Conservation (phyloP, 768 basidiomycete species). For the Leccinum incarnatum region DNA sequence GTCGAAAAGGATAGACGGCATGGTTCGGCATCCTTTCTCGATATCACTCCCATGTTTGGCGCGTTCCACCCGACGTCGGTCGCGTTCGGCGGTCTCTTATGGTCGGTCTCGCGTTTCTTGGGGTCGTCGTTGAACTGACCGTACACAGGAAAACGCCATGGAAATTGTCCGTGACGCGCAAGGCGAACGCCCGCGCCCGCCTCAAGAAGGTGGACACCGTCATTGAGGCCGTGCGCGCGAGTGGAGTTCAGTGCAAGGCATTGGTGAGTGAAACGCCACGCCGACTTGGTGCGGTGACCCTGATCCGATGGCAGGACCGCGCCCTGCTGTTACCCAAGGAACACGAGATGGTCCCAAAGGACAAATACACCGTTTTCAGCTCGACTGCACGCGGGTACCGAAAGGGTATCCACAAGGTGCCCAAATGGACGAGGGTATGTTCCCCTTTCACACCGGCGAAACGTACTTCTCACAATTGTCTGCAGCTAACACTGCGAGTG, state of each 20-base stretch:
- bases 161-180: constrained; percentile 87
- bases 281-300: not conserved
- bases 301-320: constrained; percentile 44
- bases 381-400: constrained; percentile 71
- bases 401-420: constrained; percentile 95
- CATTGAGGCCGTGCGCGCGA: constrained; percentile 80
- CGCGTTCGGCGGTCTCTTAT: constrained; percentile 75
- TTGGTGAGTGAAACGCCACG: constrained; percentile 52
- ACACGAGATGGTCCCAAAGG: constrained; percentile 84
- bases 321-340: constrained; percentile 89
- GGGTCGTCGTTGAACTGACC: not conserved
- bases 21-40: constrained; percentile 15
- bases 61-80: constrained; percentile 74
- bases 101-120: constrained; percentile 43
- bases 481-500: constrained; percentile 75
- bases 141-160: constrained; percentile 85
- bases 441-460: not conserved
- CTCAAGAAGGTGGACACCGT: constrained; percentile 93
- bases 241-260: constrained; percentile 74
- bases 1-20: constrained; percentile 24
- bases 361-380: constrained; percentile 94
- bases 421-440: constrained; percentile 93
- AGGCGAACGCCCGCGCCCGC: constrained; percentile 85
- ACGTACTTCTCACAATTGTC: constrained; percentile 8
- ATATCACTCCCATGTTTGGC: constrained; percentile 59